phyloP scores from a whole-genome alignment of 2,329 filamentous ascomycete species.

The Penicillium janthinellum region DNA sequence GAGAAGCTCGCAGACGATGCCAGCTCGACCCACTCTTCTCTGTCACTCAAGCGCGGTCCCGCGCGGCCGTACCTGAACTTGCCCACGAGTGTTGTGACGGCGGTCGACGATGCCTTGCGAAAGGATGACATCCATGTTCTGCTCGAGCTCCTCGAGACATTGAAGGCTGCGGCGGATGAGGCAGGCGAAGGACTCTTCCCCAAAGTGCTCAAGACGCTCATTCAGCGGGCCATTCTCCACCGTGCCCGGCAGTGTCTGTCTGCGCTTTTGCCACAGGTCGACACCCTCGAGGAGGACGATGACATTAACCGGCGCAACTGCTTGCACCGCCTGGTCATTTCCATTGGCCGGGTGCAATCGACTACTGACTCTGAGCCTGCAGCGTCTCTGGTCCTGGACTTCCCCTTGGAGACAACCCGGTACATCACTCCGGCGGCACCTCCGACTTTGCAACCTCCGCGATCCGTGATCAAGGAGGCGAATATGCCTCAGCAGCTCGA shows the following conservation, averaged over 20 bases:
- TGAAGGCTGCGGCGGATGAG: conserved; percentile 57
- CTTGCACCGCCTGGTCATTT: conserved; percentile 87
- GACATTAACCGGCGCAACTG: conserved; percentile 95
- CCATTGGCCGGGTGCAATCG: conserved; percentile 76
- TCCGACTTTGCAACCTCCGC: conserved; percentile 63
- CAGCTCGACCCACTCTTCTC: conserved; percentile 66
- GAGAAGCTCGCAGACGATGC: conserved; percentile 75
- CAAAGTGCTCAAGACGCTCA: conserved; percentile 51
- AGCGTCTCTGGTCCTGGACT: conserved; percentile 53
- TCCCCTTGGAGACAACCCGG: conserved; percentile 60
- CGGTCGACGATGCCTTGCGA: conserved; percentile 44
- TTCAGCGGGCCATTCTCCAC: conserved; percentile 63
- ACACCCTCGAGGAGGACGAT: conserved; percentile 77
- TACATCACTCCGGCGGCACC: conserved; percentile 80
- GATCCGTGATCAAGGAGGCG: conserved; percentile 67
- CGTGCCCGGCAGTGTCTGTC: conserved; percentile 72
- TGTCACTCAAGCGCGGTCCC: conserved; percentile 74
- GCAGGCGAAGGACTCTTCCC: conserved; percentile 69
- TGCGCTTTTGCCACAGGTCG: conserved; percentile 68
- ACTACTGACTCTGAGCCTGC: conserved; percentile 57
- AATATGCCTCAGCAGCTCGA: conserved; percentile 61
- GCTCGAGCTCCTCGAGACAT: conserved; percentile 58
- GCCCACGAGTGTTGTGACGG: conserved; percentile 56
- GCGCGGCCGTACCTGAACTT: conserved; percentile 75
- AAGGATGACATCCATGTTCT: conserved; percentile 45